Base-by-base conservation (phyloP, 352 stramenopile genomes). In the Phytophthora ramorum region DNA sequence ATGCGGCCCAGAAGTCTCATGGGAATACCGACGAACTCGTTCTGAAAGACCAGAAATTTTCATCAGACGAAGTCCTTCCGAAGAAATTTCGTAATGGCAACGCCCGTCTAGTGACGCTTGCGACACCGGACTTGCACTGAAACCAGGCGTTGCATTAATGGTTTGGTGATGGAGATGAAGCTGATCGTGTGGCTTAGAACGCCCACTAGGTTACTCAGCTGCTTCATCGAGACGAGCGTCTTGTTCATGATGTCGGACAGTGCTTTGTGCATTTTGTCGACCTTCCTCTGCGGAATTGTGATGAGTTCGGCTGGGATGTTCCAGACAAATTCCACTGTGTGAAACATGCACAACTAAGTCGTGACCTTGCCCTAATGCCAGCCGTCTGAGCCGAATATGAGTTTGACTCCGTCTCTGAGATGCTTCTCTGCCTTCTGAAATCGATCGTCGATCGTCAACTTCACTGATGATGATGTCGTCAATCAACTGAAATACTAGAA, bases 301-400 rank as follows among this genome's bases (percentile, higher is more conserved):
- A 61, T 52, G 4, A 24, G 4, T 6, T 61, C 53, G 8, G 37
- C 28, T 2, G 24, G 40, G 10, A 61, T 61, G n/a, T 26, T 45
- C 53, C 53, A 61, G 37, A 53, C 40, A n/a, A 61, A 53, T 5
- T 28, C 53, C n/a, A 61, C 53, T 8, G 26, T 41, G 28, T 46
- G 20, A 53, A 61, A 1, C 1, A n/a, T 6, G 1, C 13, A 4
- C n/a, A 41, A 45, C 30, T n/a, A 61, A 26, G 41, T 61, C 19
- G 35, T 51, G 41, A 61, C 53, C 12, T 61, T 52, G 0, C 53
- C 41, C 46, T 52, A 41, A 17, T 61, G 26, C 53, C 53, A 61
- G 12, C 53, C 53, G 7, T 52, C 40, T n/a, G 53, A 61, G 2
- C 53, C 53, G n/a, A 61, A 61, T 7, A 61, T 41, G 16, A 61